Conservation (phyloP, 1,284 basidiomycete genomes). For the Trichosporon sp. region DNA sequence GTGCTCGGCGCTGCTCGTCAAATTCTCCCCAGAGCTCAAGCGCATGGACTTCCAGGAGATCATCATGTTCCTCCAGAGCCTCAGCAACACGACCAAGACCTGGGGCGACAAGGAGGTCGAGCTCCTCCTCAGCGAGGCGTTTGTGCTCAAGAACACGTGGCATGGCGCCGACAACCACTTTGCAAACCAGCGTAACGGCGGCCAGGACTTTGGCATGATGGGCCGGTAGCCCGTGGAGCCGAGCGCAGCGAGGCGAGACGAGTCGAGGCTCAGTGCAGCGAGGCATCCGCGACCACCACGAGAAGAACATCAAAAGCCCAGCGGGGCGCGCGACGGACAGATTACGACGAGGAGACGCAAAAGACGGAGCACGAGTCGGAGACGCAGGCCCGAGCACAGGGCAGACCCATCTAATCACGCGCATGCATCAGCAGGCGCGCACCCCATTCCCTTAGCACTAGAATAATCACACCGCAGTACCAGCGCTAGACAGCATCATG, state of each 20-base stretch:
- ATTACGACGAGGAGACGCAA: no score
- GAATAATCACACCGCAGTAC: not conserved
- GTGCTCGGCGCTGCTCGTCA: slow-evolving; percentile 87
- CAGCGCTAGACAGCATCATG: not conserved
- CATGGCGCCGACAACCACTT: slow-evolving; percentile 92
- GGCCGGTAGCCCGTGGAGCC: slow-evolving; percentile 25
- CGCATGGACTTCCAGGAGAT: slow-evolving; percentile 99
- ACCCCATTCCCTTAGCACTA: no score
- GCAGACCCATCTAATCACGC: no score
- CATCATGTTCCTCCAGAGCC: slow-evolving; percentile 96
- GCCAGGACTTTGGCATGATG: slow-evolving; percentile 42
- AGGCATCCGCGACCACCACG: no score
- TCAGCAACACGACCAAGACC: slow-evolving; percentile 71
- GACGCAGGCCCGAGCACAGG: no score
- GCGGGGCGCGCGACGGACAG: no score
- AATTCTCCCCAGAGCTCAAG: slow-evolving; percentile 82
- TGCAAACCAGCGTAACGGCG: slow-evolving; percentile 36
- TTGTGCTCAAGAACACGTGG: slow-evolving; percentile 89
- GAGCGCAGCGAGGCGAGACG: not conserved
- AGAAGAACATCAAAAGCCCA: no score
- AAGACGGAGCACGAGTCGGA: no score
- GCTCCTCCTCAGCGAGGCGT: slow-evolving; percentile 90
- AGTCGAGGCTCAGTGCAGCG: not conserved
- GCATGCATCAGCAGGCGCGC: no score
- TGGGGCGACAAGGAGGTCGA: slow-evolving; percentile 97